Evolutionary conservation across 345 rosid genomes (phyloP).

Genomic region (Rhodamnia argentea): DNA sequence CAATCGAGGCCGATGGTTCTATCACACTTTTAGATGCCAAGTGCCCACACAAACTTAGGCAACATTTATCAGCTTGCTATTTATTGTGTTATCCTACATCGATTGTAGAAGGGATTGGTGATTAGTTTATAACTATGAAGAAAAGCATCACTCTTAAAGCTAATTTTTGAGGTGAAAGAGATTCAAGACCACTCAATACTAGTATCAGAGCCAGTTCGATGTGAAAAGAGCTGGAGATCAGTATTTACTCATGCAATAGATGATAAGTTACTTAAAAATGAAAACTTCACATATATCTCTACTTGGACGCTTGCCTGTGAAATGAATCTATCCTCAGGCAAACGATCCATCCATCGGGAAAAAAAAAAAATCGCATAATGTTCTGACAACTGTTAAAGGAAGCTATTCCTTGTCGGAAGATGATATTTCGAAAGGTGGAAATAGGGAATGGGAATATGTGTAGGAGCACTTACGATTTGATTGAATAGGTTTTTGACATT

Average conservation of each 20-base stretch:
- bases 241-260: background rate
- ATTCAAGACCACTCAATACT: too few species aligned
- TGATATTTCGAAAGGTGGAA: background rate
- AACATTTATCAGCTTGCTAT: background rate
- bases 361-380: background rate
- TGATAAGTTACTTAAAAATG: background rate
- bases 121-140: too few species aligned
- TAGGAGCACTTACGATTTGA: slow-evolving; percentile 1
- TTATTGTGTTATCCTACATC: too few species aligned
- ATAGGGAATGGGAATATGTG: background rate
- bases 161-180: too few species aligned
- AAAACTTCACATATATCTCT: background rate
- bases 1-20: background rate
- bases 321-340: background rate
- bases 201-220: too few species aligned
- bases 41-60: background rate
- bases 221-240: too few species aligned
- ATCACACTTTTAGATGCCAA: background rate
- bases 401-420: background rate
- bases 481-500: background rate
- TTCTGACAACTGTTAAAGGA: background rate
- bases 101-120: too few species aligned
- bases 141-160: too few species aligned
- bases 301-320: background rate
- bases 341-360: background rate